Percentiles rank a stretch among this genome's conserved stretches.
These are phyloP conservation scores for Mycena floridula DNA, from an alignment of 768 basidiomycete species.

Conservation along the genomic window DNA sequence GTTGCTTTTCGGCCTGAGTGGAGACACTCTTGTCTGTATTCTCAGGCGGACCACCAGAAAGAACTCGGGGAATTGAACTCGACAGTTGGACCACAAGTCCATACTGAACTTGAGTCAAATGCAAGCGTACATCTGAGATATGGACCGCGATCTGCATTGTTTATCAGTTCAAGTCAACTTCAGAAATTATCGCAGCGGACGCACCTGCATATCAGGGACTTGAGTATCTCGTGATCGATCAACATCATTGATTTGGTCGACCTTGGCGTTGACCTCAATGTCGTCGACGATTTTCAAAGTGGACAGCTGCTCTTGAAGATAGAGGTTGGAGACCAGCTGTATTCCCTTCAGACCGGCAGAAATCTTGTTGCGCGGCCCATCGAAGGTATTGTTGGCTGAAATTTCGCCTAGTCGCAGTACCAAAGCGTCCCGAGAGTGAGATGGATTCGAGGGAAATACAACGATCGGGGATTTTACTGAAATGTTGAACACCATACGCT, in stretches of 20 bases:
- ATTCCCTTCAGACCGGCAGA: slow-evolving; percentile 78
- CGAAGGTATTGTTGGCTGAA: slow-evolving; percentile 69
- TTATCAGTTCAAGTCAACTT: slow-evolving; percentile 1
- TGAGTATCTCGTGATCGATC: slow-evolving; percentile 45
- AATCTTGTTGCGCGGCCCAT: slow-evolving; percentile 50
- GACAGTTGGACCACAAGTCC: slow-evolving; percentile 58
- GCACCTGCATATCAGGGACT: slow-evolving; percentile 73
- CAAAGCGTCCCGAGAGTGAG: slow-evolving; percentile 58
- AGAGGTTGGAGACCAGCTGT: slow-evolving; percentile 69
- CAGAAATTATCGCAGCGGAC: slow-evolving; percentile 5
- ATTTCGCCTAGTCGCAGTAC: slow-evolving; percentile 87
- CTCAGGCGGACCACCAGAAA: too few relatives aligned
- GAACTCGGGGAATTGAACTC: slow-evolving; percentile 62
- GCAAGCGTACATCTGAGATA: slow-evolving; percentile 79
- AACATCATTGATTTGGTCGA: slow-evolving; percentile 55
- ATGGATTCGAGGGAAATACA: slow-evolving; percentile 71
- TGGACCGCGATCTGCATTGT: slow-evolving; percentile 67
- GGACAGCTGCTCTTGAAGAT: slow-evolving; percentile 39
- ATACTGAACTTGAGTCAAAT: slow-evolving; percentile 84
- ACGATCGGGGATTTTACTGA: slow-evolving; percentile 89
- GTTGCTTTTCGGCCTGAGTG: too few relatives aligned
- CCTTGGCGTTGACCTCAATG: slow-evolving; percentile 65
- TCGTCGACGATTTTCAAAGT: slow-evolving; percentile 88
- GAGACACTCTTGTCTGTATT: too few relatives aligned
- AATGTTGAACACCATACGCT: slow-evolving; percentile 89